Evolutionary conservation across 1,284 basidiomycete genomes (phyloP), one percentile per base, ranked within the genome.

Genomic region (Cystobasidium sp.): DNA sequence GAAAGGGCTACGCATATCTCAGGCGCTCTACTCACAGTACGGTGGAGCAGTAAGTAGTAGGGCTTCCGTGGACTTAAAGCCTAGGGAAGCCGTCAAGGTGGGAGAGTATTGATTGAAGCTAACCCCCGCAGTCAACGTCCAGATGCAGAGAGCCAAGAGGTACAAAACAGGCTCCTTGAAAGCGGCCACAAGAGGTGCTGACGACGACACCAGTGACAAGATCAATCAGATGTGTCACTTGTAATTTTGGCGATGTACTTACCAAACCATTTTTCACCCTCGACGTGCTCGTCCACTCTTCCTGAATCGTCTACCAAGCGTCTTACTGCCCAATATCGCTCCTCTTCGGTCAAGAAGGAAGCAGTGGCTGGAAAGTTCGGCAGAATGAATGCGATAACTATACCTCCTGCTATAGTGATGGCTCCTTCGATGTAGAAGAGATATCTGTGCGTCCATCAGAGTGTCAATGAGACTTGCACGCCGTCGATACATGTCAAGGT

Each of bases 231-330:
- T 4, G 18, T 51, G 10, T 14, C 46, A 1, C 16, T 66, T n/a
- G 7, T 0, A 6, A 16, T 8, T 22, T 14, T 16, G 31, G 3
- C 22, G 14, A 14, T 22, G 41, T 39, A 22, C 62, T 65, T 44
- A 65, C 62, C 20, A 16, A n/a, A 16, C 62, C 62, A 65, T 31
- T 20, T 20, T 43, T 65, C 66, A 18, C 41, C 41, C 16, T 53
- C 46, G 5, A 53, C 53, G 77, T 89, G 89, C 76, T 86, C 82
- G 75, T 90, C 89, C 0, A 88, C 87, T 81, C 90, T 89, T 0
- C 89, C 89, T 18, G 87, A 88, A 80, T 91, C 90, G 79, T 91
- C 90, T 0, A 88, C 85, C 39, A 92, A 84, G 7, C 91, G 87
- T 0, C 87, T 86, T 79, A 89, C 88, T 1, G 90, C 90, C 18